Conservation (phyloP, 352 stramenopile species). For the Thalassiosira ordinaria region DNA sequence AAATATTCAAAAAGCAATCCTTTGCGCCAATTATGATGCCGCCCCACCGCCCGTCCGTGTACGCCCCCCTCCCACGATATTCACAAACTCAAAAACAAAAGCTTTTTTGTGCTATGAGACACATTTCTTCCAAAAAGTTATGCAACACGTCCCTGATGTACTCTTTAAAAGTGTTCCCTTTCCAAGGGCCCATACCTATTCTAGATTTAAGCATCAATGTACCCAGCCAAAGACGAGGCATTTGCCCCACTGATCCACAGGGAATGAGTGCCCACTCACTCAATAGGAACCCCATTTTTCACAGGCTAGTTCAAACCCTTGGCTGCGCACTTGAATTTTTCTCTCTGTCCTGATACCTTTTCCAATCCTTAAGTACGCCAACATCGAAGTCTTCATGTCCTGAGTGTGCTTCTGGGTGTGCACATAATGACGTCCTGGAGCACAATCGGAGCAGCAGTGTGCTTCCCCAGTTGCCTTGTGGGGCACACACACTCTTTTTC, state of each 20-base stretch:
- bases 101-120: slow-evolving; percentile 8
- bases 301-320: slow-evolving; percentile 1
- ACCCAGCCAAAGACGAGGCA: slow-evolving; percentile 14
- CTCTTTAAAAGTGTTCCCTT: slow-evolving; percentile 26
- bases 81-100: not conserved
- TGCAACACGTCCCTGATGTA: slow-evolving; percentile 32
- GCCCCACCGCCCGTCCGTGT: not conserved
- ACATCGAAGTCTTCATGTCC: not conserved
- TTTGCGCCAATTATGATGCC: not conserved
- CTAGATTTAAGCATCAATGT: slow-evolving; percentile 25
- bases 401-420: not conserved
- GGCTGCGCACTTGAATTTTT: slow-evolving; percentile 13
- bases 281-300: slow-evolving; percentile 22
- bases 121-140: slow-evolving; percentile 24
- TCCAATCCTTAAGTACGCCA: not conserved
- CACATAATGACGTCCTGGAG: not conserved
- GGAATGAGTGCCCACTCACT: slow-evolving; percentile 30
- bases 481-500: slow-evolving; percentile 14
- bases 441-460: not conserved
- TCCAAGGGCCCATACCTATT: slow-evolving; percentile 44
- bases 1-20: not conserved
- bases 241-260: slow-evolving; percentile 29
- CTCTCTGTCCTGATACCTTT: not conserved
- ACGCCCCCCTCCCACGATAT: not conserved
- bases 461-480: slow-evolving; percentile 12